Evolutionary conservation across 2,329 filamentous ascomycete species (phyloP).

Genomic region (Aspergillus clavatus): DNA sequence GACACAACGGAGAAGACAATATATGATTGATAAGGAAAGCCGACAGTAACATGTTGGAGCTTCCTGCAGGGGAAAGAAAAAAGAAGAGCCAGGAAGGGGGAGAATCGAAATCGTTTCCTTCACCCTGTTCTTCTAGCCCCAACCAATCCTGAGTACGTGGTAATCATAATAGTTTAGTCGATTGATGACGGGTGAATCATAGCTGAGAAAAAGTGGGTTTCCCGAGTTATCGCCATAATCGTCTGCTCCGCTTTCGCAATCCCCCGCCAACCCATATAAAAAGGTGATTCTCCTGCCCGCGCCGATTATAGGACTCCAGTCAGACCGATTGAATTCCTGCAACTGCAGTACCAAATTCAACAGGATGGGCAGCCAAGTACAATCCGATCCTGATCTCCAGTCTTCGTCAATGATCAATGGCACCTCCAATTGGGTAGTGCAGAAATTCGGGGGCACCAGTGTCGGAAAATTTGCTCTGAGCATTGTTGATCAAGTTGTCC

Average conservation of each 20-base stretch:
- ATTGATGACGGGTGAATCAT: not conserved
- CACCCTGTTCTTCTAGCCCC: too few species aligned
- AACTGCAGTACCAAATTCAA: conserved; percentile 4
- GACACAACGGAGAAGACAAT: too few species aligned
- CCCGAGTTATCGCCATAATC: conserved; percentile 17
- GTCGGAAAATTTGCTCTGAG: conserved; percentile 87
- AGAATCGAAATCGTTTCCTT: too few species aligned
- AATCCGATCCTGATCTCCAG: conserved; percentile 7
- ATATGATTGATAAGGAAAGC: too few species aligned
- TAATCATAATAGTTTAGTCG: too few species aligned
- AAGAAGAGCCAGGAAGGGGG: too few species aligned
- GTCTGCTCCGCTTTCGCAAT: conserved; percentile 26
- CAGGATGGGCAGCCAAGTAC: conserved; percentile 16
- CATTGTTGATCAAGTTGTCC: conserved; percentile 67
- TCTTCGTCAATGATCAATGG: conserved; percentile 12
- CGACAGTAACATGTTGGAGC: too few species aligned
- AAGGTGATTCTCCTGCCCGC: conserved; percentile 16
- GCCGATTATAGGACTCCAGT: conserved; percentile 10
- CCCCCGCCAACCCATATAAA: conserved; percentile 22
- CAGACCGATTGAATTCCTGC: conserved; percentile 2
- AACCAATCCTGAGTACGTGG: too few species aligned
- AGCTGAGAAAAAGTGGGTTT: conserved; percentile 9
- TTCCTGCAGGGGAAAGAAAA: too few species aligned
- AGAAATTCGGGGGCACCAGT: conserved; percentile 94
- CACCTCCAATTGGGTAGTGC: conserved; percentile 66